Base-by-base conservation (phyloP, 352 stramenopile species). In the Peronospora farinosa region DNA sequence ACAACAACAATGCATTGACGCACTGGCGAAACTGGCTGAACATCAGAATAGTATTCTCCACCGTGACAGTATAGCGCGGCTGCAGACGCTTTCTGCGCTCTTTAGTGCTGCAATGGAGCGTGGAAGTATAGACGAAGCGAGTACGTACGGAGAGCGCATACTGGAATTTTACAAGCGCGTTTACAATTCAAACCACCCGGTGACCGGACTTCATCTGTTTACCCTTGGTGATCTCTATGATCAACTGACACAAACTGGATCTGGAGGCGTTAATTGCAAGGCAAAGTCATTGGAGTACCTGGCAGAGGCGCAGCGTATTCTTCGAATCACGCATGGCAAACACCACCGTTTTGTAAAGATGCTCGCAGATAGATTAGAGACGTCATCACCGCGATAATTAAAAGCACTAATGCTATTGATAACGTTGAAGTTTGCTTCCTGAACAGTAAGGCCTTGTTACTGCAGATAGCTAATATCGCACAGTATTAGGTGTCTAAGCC, bases 131-230 rank as follows among this genome's bases (percentile, higher is more conserved):
- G 30, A 49, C 2, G 51, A 62, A 28, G 75, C 75, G 7, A 35
- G 76, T 30, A 25, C 12, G 21, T 70, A 67, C 11, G 78, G 74
- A 16, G 66, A 77, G 32, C 31, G 40, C 5, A 82, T 89, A 36
- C 44, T 78, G n/a, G 42, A 60, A 21, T 82, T 87, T 16, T 89
- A 89, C 63, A 46, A 63, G 53, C 60, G 55, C 25, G 62, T 85
- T 32, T 89, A 89, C 43, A 58, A 60, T 19, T n/a, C 23, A 17
- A 80, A 72, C 44, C 78, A 89, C 47, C 69, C 78, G 9, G 74
- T 89, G 57, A 60, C 60, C 0, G 76, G 72, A 1, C 56, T 89
- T 21, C 78, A 89, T 49, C 33, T 79, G 27, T 86, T 84, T 52
- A 86, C 78, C 2, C 52, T 89, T 8, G 78, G 78, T 3, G 78